Percentiles rank a stretch among this genome's conserved stretches.
phyloP scores from a whole-genome alignment of 2,329 filamentous ascomycete species.

The Nannizziopsis arthrosporioides region DNA sequence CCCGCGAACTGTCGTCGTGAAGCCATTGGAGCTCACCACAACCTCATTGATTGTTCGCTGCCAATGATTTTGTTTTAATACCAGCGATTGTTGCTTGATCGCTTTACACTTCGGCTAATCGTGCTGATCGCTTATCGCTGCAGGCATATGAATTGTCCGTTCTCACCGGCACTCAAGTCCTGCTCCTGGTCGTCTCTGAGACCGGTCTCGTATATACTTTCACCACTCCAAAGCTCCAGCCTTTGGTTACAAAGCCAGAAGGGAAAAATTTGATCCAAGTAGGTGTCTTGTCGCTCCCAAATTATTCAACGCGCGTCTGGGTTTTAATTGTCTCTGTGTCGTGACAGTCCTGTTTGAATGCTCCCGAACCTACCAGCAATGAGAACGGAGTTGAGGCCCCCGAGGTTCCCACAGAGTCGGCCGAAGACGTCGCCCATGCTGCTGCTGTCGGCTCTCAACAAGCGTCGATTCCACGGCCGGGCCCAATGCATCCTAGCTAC shows the following conservation, averaged over 20 bases:
- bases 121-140: not conserved
- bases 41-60: not conserved
- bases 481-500: constrained; percentile 55
- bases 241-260: constrained; percentile 93
- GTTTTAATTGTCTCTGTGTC: constrained; percentile 16
- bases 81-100: not conserved
- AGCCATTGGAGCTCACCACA: constrained; percentile 8
- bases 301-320: constrained; percentile 1
- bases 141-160: constrained; percentile 97
- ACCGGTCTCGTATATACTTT: constrained; percentile 97
- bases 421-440: constrained; percentile 71
- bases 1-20: not conserved
- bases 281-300: constrained; percentile 25
- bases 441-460: constrained; percentile 62
- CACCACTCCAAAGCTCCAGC: constrained; percentile 95
- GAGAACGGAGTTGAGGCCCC: constrained; percentile 70
- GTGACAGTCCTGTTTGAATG: constrained; percentile 83
- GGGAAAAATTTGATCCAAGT: constrained; percentile 99
- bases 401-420: constrained; percentile 66
- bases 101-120: constrained; percentile 1
- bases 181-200: constrained; percentile 92
- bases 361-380: constrained; percentile 75
- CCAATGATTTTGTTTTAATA: not conserved
- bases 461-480: constrained; percentile 48
- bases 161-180: constrained; percentile 91